Conservation (phyloP, 2,329 filamentous ascomycete genomes). For the Pseudopyricularia javanii region DNA sequence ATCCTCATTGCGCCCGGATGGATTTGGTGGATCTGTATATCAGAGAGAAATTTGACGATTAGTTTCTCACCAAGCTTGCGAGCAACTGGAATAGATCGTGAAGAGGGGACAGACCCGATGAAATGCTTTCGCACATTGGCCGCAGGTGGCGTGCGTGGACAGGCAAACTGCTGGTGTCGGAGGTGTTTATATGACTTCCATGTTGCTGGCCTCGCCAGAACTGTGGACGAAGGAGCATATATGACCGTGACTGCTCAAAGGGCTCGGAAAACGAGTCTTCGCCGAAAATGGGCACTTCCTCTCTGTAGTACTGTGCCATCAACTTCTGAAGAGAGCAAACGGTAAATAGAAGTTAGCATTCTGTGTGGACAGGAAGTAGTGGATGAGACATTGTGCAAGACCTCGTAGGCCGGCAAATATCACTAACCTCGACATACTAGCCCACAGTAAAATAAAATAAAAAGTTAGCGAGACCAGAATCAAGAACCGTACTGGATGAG, state of each 20-base stretch:
- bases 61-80: constrained; percentile 3
- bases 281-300: neutral
- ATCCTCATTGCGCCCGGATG: neutral
- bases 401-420: too few relatives aligned
- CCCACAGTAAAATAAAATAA: neutral
- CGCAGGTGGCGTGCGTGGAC: constrained; percentile 23
- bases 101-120: constrained; percentile 9
- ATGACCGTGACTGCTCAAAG: constrained; percentile 5
- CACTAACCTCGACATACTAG: constrained; percentile 16
- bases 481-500: too few relatives aligned
- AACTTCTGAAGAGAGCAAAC: constrained; percentile 7
- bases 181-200: constrained; percentile 7
- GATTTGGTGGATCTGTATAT: constrained; percentile 7
- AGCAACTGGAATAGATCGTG: constrained; percentile 18
- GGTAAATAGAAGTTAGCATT: neutral
- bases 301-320: neutral
- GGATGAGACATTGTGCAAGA: too few relatives aligned
- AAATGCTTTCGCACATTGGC: constrained; percentile 20
- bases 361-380: too few relatives aligned
- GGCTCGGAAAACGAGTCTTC: neutral
- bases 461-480: too few relatives aligned
- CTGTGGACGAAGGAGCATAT: constrained; percentile 16
- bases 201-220: constrained; percentile 24
- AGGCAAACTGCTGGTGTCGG: constrained; percentile 3
- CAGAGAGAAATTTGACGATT: neutral